Evolutionary conservation across 176 grass and related monocot species (phyloP).

Genomic region (Thalia dealbata): DNA sequence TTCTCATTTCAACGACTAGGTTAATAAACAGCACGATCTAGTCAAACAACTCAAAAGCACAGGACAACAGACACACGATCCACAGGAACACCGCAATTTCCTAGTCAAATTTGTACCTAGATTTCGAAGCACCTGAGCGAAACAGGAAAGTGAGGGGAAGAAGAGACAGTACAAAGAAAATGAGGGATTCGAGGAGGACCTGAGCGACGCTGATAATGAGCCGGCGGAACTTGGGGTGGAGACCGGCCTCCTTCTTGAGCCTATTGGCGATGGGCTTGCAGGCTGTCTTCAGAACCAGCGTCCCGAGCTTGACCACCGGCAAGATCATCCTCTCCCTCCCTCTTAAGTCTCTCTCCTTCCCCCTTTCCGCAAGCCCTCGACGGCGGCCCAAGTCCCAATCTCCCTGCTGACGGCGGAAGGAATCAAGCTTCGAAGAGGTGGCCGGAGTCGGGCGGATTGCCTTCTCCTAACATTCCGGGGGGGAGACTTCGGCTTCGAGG

Average conservation of each 20-base stretch:
- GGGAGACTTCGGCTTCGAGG: not conserved
- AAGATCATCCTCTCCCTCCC: slow-evolving; percentile 44
- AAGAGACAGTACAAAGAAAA: not conserved
- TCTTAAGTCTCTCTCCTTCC: not conserved
- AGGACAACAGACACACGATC: no score
- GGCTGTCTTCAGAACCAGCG: slow-evolving; percentile 59
- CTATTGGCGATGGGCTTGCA: slow-evolving; percentile 87
- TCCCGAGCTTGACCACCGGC: slow-evolving; percentile 80
- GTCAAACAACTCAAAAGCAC: no score
- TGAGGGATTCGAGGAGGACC: slow-evolving; percentile 23
- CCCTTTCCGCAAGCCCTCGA: not conserved
- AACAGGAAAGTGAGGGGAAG: not conserved
- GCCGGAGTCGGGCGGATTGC: not conserved
- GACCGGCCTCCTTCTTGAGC: slow-evolving; percentile 83
- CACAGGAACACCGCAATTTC: no score
- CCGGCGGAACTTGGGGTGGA: slow-evolving; percentile 80
- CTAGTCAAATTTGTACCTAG: not conserved
- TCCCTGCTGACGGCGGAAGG: not conserved
- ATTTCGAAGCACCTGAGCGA: not conserved
- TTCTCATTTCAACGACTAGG: no score
- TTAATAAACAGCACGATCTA: no score
- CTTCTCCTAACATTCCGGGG: not conserved
- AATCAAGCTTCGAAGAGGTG: not conserved
- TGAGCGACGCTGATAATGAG: slow-evolving; percentile 80
- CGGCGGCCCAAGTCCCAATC: not conserved